Percentiles rank a stretch among this genome's conserved stretches.
Conservation (phyloP, 306 rosid species). For the Acacia crassicarpa region DNA sequence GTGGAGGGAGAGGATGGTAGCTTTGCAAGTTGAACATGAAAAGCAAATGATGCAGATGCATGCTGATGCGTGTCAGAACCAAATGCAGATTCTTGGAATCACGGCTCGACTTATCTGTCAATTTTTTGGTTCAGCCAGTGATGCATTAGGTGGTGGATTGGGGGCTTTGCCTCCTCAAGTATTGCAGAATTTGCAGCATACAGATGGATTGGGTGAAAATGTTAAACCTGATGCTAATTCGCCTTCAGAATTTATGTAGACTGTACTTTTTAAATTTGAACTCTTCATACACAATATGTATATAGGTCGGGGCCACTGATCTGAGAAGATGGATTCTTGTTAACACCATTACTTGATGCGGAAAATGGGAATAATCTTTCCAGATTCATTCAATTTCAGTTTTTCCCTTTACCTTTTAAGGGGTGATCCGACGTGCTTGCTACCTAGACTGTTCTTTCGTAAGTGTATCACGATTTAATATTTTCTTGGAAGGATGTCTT, state of each 20-base stretch:
- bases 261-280: slow-evolving; percentile 8
- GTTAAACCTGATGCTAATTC: slow-evolving; percentile 84
- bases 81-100: slow-evolving; percentile 85
- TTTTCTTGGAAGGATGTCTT: not conserved
- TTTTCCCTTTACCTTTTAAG: not conserved
- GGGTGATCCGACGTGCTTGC: slow-evolving; percentile 2
- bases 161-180: slow-evolving; percentile 76
- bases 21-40: slow-evolving; percentile 88
- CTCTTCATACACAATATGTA: not conserved
- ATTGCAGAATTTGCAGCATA: slow-evolving; percentile 76
- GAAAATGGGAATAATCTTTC: slow-evolving; percentile 5
- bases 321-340: slow-evolving; percentile 6
- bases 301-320: not conserved
- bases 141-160: slow-evolving; percentile 68
- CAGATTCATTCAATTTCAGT: slow-evolving; percentile 11
- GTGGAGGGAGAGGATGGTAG: slow-evolving; percentile 85
- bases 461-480: slow-evolving; percentile 14
- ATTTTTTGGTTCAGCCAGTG: slow-evolving; percentile 67
- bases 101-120: slow-evolving; percentile 78
- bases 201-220: slow-evolving; percentile 60
- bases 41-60: slow-evolving; percentile 90
- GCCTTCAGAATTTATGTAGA: slow-evolving; percentile 77
- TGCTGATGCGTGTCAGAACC: slow-evolving; percentile 84
- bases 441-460: slow-evolving; percentile 13
- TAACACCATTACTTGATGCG: slow-evolving; percentile 7